These are phyloP conservation scores for Tilletia setariae DNA, from an alignment of 1,284 basidiomycete species.

Conservation along the genomic window DNA sequence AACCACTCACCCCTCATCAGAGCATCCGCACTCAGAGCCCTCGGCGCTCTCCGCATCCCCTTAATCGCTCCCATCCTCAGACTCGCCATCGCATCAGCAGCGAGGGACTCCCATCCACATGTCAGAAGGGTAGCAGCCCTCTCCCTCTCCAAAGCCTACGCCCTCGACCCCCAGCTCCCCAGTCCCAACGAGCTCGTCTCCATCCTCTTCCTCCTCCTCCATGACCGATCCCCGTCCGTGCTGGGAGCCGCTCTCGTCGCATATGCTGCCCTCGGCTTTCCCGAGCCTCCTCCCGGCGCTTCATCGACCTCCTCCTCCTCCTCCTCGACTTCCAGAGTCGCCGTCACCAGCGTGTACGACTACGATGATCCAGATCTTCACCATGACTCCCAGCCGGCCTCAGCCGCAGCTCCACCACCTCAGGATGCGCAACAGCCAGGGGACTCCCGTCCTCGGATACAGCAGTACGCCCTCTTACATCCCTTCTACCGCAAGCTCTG, in stretches of 20 bases:
- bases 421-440: not conserved
- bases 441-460: not conserved
- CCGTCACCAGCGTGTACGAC: not conserved
- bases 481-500: conserved; percentile 82
- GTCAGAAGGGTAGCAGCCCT: conserved; percentile 87
- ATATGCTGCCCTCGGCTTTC: conserved; percentile 57
- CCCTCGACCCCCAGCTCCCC: conserved; percentile 59
- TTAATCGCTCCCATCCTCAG: conserved; percentile 83
- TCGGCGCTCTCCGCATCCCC: conserved; percentile 83
- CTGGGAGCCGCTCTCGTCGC: conserved; percentile 81
- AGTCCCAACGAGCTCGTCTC: conserved; percentile 70
- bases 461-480: conserved; percentile 70
- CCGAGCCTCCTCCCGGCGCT: conserved; percentile 10
- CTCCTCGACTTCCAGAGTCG: not conserved
- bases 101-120: conserved; percentile 84
- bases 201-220: conserved; percentile 71
- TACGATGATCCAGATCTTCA: conserved; percentile 1
- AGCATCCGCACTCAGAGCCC: conserved; percentile 90
- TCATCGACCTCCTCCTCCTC: not conserved
- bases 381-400: not conserved
- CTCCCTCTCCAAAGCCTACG: conserved; percentile 72
- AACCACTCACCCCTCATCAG: conserved; percentile 79
- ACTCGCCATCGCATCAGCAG: conserved; percentile 84
- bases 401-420: too few relatives aligned
- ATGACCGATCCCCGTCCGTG: conserved; percentile 80